Evolutionary conservation across 306 rosid genomes (phyloP).

Genomic region (Cicer yamashitae): DNA sequence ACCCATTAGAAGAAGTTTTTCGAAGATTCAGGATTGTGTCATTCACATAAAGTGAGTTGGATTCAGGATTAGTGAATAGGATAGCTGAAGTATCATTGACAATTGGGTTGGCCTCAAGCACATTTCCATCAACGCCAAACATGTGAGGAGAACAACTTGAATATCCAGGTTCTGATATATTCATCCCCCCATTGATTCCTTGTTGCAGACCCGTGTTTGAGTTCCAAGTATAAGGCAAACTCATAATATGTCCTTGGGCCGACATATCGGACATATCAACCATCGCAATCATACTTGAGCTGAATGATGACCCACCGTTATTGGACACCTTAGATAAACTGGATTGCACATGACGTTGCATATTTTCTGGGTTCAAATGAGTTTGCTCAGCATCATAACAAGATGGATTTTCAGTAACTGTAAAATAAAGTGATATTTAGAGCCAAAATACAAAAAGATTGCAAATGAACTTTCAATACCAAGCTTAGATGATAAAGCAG

Average conservation of each 20-base stretch:
- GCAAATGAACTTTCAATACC: conserved; percentile 22
- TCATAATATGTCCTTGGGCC: conserved; percentile 48
- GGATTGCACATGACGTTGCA: conserved; percentile 69
- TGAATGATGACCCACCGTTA: conserved; percentile 72
- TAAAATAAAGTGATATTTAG: conserved; percentile 32
- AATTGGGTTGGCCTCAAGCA: conserved; percentile 62
- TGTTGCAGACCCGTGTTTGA: conserved; percentile 73
- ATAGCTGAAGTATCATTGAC: conserved; percentile 72
- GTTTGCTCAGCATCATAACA: conserved; percentile 55
- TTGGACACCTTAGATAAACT: conserved; percentile 60
- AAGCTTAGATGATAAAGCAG: background rate
- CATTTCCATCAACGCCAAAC: conserved; percentile 68
- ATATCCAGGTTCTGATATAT: conserved; percentile 78
- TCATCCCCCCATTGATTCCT: conserved; percentile 76
- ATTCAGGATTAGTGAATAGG: conserved; percentile 60
- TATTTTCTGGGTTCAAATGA: too few relatives aligned
- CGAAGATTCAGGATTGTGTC: conserved; percentile 59
- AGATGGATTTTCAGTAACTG: conserved; percentile 73
- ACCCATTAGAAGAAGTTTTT: conserved; percentile 70
- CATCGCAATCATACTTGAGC: conserved; percentile 62
- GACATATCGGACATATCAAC: conserved; percentile 59
- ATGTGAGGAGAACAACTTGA: conserved; percentile 67
- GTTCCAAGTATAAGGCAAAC: conserved; percentile 60
- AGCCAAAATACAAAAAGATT: background rate
- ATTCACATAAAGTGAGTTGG: conserved; percentile 65